These are phyloP conservation scores for Echeveria elegans DNA, from an alignment of 164 flowering plant genomes.

Conservation along the genomic window DNA sequence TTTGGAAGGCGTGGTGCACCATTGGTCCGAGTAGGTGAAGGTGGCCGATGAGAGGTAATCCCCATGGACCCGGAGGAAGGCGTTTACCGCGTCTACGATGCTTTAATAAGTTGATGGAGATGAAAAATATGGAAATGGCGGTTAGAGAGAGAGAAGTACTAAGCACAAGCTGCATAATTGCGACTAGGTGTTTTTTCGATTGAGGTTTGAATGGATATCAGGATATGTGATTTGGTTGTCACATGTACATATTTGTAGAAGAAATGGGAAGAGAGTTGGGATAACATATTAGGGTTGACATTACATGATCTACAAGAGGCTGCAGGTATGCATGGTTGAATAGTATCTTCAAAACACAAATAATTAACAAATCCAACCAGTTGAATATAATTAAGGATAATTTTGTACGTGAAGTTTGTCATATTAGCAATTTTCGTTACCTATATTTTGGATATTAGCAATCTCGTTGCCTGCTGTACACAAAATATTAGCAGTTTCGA, in stretches of 20 bases:
- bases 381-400: not conserved
- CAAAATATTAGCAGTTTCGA: too few relatives aligned
- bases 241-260: not conserved
- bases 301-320: not conserved
- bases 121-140: not conserved
- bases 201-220: not conserved
- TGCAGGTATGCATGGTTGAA: not conserved
- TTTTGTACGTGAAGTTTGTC: too few relatives aligned
- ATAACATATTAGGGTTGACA: not conserved
- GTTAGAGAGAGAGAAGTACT: not conserved
- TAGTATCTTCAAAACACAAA: not conserved
- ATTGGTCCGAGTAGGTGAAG: conserved; percentile 44
- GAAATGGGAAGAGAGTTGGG: not conserved
- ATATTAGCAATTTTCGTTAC: too few relatives aligned
- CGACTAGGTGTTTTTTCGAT: not conserved
- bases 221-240: not conserved
- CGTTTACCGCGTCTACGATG: not conserved
- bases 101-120: not conserved
- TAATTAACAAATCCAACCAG: too few relatives aligned
- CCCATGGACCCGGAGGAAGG: conserved; percentile 45
- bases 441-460: too few relatives aligned
- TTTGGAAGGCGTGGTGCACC: conserved; percentile 39
- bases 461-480: too few relatives aligned
- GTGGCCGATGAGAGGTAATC: conserved; percentile 50
- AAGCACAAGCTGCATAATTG: not conserved